These are phyloP conservation scores for Pseudogymnoascus pannorum DNA, from an alignment of 2,329 filamentous ascomycete genomes.

Conservation along the genomic window DNA sequence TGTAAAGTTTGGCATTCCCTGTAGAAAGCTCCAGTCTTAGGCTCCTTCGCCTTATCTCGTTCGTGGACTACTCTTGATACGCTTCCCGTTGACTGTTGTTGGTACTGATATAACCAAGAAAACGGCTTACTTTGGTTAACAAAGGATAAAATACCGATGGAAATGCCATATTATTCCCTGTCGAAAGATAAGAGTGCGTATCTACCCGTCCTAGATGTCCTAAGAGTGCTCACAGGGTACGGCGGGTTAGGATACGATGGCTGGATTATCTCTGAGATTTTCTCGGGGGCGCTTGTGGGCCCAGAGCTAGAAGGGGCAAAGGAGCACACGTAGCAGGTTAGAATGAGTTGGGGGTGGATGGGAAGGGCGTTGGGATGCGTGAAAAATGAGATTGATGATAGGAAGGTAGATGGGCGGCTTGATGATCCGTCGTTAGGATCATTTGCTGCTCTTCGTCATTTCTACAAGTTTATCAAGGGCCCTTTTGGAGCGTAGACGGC, in stretches of 20 bases:
- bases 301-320: constrained; percentile 37
- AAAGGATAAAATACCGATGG: constrained; percentile 32
- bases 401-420: constrained; percentile 25
- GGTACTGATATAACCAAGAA: background rate
- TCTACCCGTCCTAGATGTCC: constrained; percentile 47
- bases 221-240: constrained; percentile 41
- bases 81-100: background rate
- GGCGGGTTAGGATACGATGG: constrained; percentile 49
- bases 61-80: no score
- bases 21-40: background rate
- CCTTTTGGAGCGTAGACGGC: background rate
- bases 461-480: background rate
- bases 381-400: background rate
- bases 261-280: constrained; percentile 55
- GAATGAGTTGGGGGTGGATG: constrained; percentile 43
- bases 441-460: constrained; percentile 15
- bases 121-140: background rate
- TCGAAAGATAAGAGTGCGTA: constrained; percentile 48
- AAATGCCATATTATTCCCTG: constrained; percentile 60
- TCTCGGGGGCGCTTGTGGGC: constrained; percentile 44
- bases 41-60: background rate
- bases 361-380: constrained; percentile 18
- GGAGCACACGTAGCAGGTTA: constrained; percentile 45
- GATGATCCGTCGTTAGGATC: constrained; percentile 21
- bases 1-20: background rate